Percentiles rank a stretch among this genome's conserved stretches.
These are phyloP conservation scores for Leccinum barrowsii DNA, from an alignment of 768 basidiomycete genomes.

Conservation along the genomic window DNA sequence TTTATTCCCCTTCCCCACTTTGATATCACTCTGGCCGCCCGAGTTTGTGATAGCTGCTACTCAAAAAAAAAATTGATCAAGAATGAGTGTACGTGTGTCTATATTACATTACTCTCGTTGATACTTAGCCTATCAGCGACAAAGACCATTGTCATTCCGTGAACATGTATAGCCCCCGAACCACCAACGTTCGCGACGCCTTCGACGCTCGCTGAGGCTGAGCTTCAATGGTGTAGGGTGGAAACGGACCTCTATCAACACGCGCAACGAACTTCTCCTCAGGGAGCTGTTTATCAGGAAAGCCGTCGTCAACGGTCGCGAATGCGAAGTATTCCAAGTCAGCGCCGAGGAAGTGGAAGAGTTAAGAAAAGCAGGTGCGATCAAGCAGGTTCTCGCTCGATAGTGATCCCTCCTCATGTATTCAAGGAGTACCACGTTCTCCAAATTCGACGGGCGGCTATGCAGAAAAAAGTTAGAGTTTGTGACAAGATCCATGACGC, in stretches of 20 bases:
- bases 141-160: constrained; percentile 54
- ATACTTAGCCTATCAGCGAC: constrained; percentile 28
- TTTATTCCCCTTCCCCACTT: too few relatives aligned
- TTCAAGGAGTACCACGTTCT: constrained; percentile 75
- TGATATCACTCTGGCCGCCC: too few relatives aligned
- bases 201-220: constrained; percentile 79
- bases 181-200: constrained; percentile 54
- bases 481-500: constrained; percentile 87
- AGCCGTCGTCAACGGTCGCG: constrained; percentile 86
- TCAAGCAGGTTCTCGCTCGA: constrained; percentile 19
- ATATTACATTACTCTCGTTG: background rate
- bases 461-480: constrained; percentile 74
- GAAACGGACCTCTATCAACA: constrained; percentile 50
- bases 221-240: constrained; percentile 57
- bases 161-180: constrained; percentile 51
- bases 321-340: constrained; percentile 81
- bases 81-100: constrained; percentile 50
- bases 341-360: constrained; percentile 69
- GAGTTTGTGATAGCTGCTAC: constrained; percentile 69
- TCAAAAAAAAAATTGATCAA: constrained; percentile 57
- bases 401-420: background rate
- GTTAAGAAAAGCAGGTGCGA: constrained; percentile 55
- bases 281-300: constrained; percentile 90
- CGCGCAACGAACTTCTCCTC: constrained; percentile 83
- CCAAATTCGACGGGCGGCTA: constrained; percentile 58